Percentiles rank a stretch among this genome's conserved stretches.
phyloP scores from a whole-genome alignment of 305 asterid species.

The Nicotiana rustica region DNA sequence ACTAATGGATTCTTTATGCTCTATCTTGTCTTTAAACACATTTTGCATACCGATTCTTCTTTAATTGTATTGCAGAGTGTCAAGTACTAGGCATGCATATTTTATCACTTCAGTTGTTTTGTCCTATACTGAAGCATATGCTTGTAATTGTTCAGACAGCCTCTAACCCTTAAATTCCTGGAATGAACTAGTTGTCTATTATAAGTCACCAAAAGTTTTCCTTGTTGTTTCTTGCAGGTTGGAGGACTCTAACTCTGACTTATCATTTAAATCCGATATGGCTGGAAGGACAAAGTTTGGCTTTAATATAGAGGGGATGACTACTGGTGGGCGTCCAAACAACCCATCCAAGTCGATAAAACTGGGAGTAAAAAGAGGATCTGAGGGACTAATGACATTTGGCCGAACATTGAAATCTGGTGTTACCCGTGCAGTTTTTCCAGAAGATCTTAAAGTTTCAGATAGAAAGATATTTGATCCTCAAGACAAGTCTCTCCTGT shows the following conservation, averaged over 20 bases:
- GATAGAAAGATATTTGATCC: conserved; percentile 82
- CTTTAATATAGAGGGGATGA: conserved; percentile 70
- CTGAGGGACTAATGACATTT: conserved; percentile 81
- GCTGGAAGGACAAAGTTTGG: conserved; percentile 64
- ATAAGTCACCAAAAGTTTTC: conserved; percentile 30
- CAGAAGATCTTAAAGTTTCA: conserved; percentile 89
- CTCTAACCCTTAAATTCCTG: conserved; percentile 7
- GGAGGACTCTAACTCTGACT: conserved; percentile 60
- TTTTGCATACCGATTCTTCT: not conserved
- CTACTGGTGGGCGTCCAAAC: conserved; percentile 49
- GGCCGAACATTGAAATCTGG: conserved; percentile 84
- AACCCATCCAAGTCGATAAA: conserved; percentile 63
- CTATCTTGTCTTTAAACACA: not conserved
- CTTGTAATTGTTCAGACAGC: not conserved
- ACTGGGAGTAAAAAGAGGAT: conserved; percentile 71
- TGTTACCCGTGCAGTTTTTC: conserved; percentile 82
- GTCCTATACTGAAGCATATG: conserved; percentile 8
- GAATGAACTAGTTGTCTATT: conserved; percentile 29
- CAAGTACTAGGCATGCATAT: not conserved
- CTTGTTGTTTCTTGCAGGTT: conserved; percentile 52
- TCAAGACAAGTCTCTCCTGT: conserved; percentile 85
- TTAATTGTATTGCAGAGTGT: not conserved
- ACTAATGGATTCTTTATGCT: not conserved
- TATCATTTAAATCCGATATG: conserved; percentile 73
- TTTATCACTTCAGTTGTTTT: conserved; percentile 18